Evolutionary conservation across 352 stramenopile species (phyloP).

Genomic region (Pythium inflatum): DNA sequence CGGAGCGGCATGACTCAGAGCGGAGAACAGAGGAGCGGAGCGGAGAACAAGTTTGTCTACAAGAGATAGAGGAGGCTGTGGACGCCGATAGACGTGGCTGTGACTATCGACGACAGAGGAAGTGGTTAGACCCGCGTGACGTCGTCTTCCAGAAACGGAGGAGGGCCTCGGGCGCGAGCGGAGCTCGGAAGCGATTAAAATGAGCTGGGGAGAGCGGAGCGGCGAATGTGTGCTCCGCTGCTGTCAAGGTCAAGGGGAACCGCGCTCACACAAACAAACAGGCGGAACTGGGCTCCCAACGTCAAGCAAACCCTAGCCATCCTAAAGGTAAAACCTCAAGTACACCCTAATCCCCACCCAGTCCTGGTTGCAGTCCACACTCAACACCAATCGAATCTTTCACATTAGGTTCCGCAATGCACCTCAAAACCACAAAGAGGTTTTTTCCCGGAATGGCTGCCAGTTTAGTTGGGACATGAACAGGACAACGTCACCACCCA

Average conservation of each 20-base stretch:
- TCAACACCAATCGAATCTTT: not conserved
- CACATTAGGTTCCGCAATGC: constrained; percentile 1
- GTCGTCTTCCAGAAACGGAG: too few relatives aligned
- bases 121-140: too few relatives aligned
- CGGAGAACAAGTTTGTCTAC: not conserved
- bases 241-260: not conserved
- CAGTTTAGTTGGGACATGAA: constrained; percentile 7
- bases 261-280: constrained; percentile 3
- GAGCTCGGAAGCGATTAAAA: constrained; percentile 29
- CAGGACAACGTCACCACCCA: too few relatives aligned
- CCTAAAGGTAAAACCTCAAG: not conserved
- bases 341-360: not conserved
- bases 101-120: too few relatives aligned
- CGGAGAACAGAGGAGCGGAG: constrained; percentile 9
- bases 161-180: not conserved
- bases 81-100: too few relatives aligned
- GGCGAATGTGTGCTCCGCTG: too few relatives aligned
- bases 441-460: too few relatives aligned
- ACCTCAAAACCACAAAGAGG: not conserved
- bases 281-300: not conserved
- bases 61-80: too few relatives aligned
- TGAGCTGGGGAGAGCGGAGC: constrained; percentile 20
- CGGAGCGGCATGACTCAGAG: constrained; percentile 30
- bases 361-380: not conserved
- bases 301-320: constrained; percentile 8